Base-by-base conservation (phyloP, 2,329 filamentous ascomycete genomes). In the Fusarium praegraminearum region DNA sequence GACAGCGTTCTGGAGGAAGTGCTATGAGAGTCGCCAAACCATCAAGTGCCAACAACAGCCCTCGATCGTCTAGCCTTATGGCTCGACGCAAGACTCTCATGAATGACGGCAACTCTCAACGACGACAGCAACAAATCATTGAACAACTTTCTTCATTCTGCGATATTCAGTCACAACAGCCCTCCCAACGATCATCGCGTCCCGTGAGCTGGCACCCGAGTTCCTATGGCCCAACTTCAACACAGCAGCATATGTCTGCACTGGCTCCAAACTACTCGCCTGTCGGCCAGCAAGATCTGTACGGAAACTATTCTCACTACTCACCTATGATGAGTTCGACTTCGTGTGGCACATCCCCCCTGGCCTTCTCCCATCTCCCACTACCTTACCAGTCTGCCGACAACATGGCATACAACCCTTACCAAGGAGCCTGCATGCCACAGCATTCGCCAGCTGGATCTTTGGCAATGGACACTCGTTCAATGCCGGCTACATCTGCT, bases 201-300 rank as follows among this genome's bases (percentile, higher is more conserved):
- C 91, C 91, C 8, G 82, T 92, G 46, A 93, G 91, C 82, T 94
- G 92, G 92, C 92, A 94, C 77, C 90, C 91, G 4, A 86, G 87
- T 24, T 87, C 90, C 12, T 83, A 87, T 61, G 78, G 82, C 22
- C 78, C 77, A 45, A 77, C 79, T 49, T 79, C 81, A 54, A 75
- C 78, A 43, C 80, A 81, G 22, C 77, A 78, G 59, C 61, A 79
- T 32, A 74, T 77, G 69, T 82, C 84, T 67, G 75, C 80, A 15
- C 78, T 83, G 36, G 77, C 83, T 10, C 75, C 78, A 7, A 74
- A 78, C 36, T 75, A 65, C 43, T 77, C 79, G 59, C 76, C 80
- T 46, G 80, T 80, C 65, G 77, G 80, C 54, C 80, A 84, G 38
- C 76, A 79, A 52, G 83, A 86, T 41, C 67, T 80, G 13, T 82